Percentiles rank a stretch among this genome's conserved stretches.
These are phyloP conservation scores for Lactarius sp. DNA, from an alignment of 768 basidiomycete genomes.

Conservation along the genomic window DNA sequence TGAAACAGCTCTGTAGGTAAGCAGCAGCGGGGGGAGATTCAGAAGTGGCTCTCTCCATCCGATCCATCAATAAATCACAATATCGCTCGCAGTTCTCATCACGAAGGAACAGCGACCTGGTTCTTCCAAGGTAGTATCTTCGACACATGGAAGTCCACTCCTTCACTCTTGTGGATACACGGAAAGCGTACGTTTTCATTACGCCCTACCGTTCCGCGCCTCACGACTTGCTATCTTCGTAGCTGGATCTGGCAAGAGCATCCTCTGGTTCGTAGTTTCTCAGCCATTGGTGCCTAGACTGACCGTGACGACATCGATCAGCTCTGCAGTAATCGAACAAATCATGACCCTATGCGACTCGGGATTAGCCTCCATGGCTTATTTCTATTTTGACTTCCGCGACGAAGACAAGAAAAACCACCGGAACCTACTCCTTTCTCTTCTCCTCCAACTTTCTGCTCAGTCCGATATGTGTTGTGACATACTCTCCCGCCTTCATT, in stretches of 20 bases:
- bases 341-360: not conserved
- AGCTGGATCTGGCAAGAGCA: slow-evolving; percentile 1
- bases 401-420: not conserved
- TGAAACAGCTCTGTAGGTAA: not conserved
- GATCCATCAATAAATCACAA: slow-evolving; percentile 4
- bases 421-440: not conserved
- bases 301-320: not conserved
- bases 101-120: not conserved
- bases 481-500: not conserved
- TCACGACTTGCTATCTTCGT: not conserved
- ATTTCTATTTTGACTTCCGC: slow-evolving; percentile 2
- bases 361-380: not conserved
- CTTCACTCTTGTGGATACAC: not conserved
- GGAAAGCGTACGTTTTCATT: not conserved
- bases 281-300: not conserved
- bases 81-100: not conserved
- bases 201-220: not conserved
- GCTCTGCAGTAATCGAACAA: not conserved
- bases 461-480: not conserved
- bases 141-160: not conserved
- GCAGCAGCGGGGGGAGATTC: not conserved
- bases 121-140: not conserved
- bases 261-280: not conserved
- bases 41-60: slow-evolving; percentile 1
- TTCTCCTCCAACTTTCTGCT: not conserved